Base-by-base conservation (phyloP, 148 eudicot species). In the Rhododendron kiyosumense region DNA sequence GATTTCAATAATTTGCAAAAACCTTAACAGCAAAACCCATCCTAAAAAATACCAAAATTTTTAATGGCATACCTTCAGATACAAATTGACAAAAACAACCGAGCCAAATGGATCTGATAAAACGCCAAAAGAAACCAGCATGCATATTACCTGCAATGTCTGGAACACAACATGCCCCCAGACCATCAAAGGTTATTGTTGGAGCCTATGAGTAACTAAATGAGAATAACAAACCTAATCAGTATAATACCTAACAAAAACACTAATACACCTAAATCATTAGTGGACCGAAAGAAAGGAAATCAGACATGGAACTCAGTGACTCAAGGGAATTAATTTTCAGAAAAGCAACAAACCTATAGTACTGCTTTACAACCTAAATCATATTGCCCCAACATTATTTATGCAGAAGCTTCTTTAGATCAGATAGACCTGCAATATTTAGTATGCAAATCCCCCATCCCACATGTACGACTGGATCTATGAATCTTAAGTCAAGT, bases 11-110 rank as follows among this genome's bases (percentile, higher is more conserved):
- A 85, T 10, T 67, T 26, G 28, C 84, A 48, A 73, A 86, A 54
- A 49, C 81, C 86, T 41, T 17, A 69, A 89, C 69, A 74, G 78
- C 86, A 51, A 9, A 82, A 89, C 87, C 88, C 59, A 67, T 52
- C 30, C 84, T 79, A 80, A 76, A 85, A 78, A 43, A 46, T n/a
- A 84, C 84, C 83, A 84, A 86, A 69, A 83, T 51, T 65, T 89
- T 79, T 71, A 83, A 85, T 84, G n/a, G 90, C 96, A 91, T 94
- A 93, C 96, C 96, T 91, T 87, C 57, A 85, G 74, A 90, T 84
- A 87, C 79, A 90, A 85, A 85, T 88, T 89, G 88, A 88, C 83
- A 82, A 85, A 78, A 81, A 86, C 51, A 86, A 91, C 69, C 78
- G 84, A 82, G 87, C 90, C 91, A 88, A 86, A 79, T 81, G 86